These are phyloP conservation scores for Plectosphaerella plurivora DNA, from an alignment of 2,329 filamentous ascomycete species.

Conservation along the genomic window DNA sequence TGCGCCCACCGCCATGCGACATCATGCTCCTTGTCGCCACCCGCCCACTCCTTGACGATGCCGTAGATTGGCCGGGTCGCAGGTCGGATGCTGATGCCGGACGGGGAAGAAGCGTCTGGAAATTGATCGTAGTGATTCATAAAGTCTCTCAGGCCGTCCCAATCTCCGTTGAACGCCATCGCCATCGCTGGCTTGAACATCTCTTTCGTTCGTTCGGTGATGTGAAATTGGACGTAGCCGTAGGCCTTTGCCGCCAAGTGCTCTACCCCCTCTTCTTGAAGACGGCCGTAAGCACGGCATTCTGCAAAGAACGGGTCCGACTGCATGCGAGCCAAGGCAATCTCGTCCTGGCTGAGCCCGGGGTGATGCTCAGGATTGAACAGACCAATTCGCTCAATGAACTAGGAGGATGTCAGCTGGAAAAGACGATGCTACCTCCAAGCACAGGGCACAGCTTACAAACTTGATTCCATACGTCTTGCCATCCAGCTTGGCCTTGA, in stretches of 20 bases:
- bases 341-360: background rate
- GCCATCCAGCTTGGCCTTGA: background rate
- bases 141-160: no score
- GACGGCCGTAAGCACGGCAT: background rate
- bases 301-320: slow-evolving; percentile 2
- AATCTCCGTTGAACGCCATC: background rate
- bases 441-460: background rate
- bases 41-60: background rate
- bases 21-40: background rate
- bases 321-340: background rate
- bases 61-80: background rate
- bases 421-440: no score
- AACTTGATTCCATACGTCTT: background rate
- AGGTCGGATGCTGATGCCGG: background rate
- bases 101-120: no score
- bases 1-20: background rate
- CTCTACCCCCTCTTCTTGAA: background rate
- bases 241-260: background rate
- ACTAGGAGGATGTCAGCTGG: no score
- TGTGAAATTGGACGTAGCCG: background rate
- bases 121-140: no score
- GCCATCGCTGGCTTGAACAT: background rate
- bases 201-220: background rate
- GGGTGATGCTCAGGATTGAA: background rate
- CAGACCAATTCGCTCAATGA: no score